Conservation (phyloP, 805 yeast genomes). For the Nakazawaea ernobii region DNA sequence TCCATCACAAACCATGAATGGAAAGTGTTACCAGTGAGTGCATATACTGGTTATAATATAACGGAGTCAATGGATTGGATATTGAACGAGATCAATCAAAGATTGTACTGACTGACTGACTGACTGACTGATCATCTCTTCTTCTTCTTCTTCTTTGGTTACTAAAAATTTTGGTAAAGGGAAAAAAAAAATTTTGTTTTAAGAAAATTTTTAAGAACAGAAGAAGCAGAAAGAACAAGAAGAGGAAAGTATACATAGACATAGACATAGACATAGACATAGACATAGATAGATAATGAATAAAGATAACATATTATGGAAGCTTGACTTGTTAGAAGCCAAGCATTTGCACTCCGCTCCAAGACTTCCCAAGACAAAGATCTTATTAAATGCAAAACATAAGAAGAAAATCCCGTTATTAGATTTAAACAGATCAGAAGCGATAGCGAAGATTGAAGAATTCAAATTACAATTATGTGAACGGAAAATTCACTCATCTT, state of each 20-base stretch:
- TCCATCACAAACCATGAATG: conserved; percentile 33
- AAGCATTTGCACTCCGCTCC: conserved; percentile 37
- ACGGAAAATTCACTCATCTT: conserved; percentile 43
- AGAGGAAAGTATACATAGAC: background rate
- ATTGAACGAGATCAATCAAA: conserved; percentile 29
- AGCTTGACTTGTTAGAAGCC: conserved; percentile 50
- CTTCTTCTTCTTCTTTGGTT: too few relatives aligned
- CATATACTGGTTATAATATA: conserved; percentile 37
- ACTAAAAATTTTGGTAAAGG: background rate
- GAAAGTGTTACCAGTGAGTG: conserved; percentile 41
- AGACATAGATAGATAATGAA: conserved; percentile 13
- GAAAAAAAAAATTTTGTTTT: background rate
- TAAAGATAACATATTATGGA: conserved; percentile 42
- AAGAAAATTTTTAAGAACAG: background rate
- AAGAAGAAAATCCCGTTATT: conserved; percentile 34
- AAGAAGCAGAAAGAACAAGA: background rate
- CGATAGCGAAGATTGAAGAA: conserved; percentile 35
- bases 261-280: background rate
- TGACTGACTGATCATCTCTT: background rate
- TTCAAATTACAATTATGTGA: conserved; percentile 40
- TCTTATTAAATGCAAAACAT: conserved; percentile 35
- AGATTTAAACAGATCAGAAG: conserved; percentile 37
- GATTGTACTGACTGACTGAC: conserved; percentile 25
- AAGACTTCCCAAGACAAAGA: conserved; percentile 44
- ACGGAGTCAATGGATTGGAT: conserved; percentile 37